These are phyloP conservation scores for Amoebophrya sp. DNA, from an alignment of 169 alveolate genomes.

Conservation along the genomic window DNA sequence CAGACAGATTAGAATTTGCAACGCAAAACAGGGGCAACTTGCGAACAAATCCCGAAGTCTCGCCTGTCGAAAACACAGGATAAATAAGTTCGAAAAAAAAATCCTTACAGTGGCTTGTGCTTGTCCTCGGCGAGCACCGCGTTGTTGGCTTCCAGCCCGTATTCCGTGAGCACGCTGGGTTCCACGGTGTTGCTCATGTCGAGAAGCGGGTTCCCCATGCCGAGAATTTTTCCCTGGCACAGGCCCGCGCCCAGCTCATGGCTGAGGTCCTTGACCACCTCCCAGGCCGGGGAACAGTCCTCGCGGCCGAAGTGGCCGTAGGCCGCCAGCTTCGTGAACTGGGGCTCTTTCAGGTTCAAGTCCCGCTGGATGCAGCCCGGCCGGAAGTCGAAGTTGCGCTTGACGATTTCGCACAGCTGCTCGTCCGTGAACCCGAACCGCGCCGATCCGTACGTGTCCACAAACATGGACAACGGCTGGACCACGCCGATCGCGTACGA, in stretches of 20 bases:
- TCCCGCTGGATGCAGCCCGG: conserved; percentile 86
- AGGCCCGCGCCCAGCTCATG: background rate
- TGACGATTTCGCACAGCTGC: conserved; percentile 73
- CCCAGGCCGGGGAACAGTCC: conserved; percentile 32
- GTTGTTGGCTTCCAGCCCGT: conserved; percentile 51
- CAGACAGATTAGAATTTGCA: too few relatives aligned
- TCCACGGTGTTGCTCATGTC: conserved; percentile 56
- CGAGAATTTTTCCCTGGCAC: conserved; percentile 33
- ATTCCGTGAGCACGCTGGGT: conserved; percentile 47
- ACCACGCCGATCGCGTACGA: conserved; percentile 98
- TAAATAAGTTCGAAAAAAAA: too few relatives aligned
- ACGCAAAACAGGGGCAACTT: too few relatives aligned
- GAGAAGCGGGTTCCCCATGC: conserved; percentile 67
- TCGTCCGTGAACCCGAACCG: conserved; percentile 74
- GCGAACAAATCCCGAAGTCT: too few relatives aligned
- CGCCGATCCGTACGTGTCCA: conserved; percentile 70
- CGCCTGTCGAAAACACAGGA: too few relatives aligned
- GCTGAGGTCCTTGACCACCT: background rate
- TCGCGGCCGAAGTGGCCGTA: conserved; percentile 98
- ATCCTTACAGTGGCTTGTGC: conserved; percentile 57
- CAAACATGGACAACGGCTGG: conserved; percentile 91
- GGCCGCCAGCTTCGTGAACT: conserved; percentile 65
- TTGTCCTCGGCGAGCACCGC: conserved; percentile 60
- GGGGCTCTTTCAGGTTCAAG: background rate
- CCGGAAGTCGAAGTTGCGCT: conserved; percentile 83